Evolutionary conservation across 495 filamentous ascomycete species (phyloP), one percentile per base, ranked within the genome.

Genomic region (Lindgomyces ingoldianus): DNA sequence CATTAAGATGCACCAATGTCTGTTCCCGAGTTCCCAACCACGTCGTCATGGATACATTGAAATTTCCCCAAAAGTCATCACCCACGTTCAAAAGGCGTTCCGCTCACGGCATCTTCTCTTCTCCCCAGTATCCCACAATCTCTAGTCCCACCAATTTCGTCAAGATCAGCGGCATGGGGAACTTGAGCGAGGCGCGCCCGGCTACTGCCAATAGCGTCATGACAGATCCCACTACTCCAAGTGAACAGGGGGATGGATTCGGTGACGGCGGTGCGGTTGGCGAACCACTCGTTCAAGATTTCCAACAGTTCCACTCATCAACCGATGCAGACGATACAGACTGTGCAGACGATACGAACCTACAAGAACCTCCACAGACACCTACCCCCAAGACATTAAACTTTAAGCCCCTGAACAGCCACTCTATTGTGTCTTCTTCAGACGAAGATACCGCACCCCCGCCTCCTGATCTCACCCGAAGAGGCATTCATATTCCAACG

Each of bases 401-500:
- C 25, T 46, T 55, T 21, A 30, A 56, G 24, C 56, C 65, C n/a
- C 49, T 63, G 9, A 14, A 48, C 53, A 69, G 57, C 52, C 62
- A 69, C 45, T 62, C 57, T 39, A 56, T 72, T 30, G 48, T 45
- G 2, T 64, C 65, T 33, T 68, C 65, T 33, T 54, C 55, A 6
- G 71, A 71, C 56, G 67, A 71, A 33, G 65, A 68, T 14, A 49
- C 44, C 10, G 55, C 64, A 10, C 54, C 69, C 12, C 61, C 68
- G 9, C 61, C 68, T 3, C 67, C 63, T 19, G 72, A 74, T 30
- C 71, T 72, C 47, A 70, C 70, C 4, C 61, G 60, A 1, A 60
- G 69, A 33, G 69, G 65, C 14, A 72, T 73, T 44, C 73, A 74
- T 54, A 70, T 75, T 18, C 74, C 71, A 0, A 61, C 68, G 22